Evolutionary conservation across 169 alveolate genomes (phyloP), one percentile per base, ranked within the genome.

Genomic region (Plasmodium cynomolgi): DNA sequence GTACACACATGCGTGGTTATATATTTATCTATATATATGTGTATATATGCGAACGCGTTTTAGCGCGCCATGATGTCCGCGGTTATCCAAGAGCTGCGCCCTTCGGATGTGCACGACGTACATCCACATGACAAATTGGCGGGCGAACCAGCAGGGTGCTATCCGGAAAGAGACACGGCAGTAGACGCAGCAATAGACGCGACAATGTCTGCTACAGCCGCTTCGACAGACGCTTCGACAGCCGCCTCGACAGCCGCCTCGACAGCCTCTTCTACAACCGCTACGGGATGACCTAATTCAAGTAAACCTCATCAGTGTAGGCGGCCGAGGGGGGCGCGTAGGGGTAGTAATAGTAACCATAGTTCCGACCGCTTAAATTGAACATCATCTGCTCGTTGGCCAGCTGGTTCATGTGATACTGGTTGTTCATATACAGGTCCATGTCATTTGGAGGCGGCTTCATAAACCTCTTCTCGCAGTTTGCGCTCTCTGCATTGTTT

Each of bases 321-420:
- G 81, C 33, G 1, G 83, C 41, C 11, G 86, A 37, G 80, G 77
- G 77, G 13, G 62, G 62, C 62, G 44, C 80, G 33, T 50, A 77
- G 33, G 93, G 81, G 81, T 62, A 86, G 68, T 86, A 86, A 77
- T 86, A 86, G 41, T 86, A 86, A 37, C 93, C 93, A 77, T 75
- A 75, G 83, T 56, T 74, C 62, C 93, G 79, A 77, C 68, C 81
- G 81, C 68, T 86, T 79, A 86, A 86, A 44, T 86, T 86, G 37
- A 56, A 86, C 80, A 75, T 54, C 85, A 86, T 86, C 9, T 75
- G 85, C 29, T 86, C 93, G 81, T 86, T 86, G 47, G 80, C 62
- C 33, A 86, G 62, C 13, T 77, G 82, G 62, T 86, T 86, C 81
- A 86, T 86, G 47, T 75, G 82, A 34, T 79, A 86, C 68, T 33